These are phyloP conservation scores for Choiromyces venosus DNA, from an alignment of 495 filamentous ascomycete species.

Conservation along the genomic window DNA sequence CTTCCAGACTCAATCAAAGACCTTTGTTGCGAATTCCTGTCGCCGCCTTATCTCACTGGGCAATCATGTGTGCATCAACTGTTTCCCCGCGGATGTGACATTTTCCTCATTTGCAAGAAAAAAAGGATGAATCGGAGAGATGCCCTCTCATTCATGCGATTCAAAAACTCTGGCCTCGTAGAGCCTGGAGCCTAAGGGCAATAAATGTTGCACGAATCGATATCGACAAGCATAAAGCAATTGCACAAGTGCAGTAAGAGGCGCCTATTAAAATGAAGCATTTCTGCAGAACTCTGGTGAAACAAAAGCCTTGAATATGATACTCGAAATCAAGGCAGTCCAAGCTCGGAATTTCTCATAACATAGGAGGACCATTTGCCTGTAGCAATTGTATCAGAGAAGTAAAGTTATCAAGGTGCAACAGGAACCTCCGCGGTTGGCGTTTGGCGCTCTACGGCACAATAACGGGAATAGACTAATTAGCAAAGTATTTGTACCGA, in stretches of 20 bases:
- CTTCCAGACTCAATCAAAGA: neutral
- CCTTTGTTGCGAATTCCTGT: slow-evolving; percentile 9
- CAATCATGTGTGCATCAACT: neutral
- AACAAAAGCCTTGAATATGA: neutral
- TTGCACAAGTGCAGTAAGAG: neutral
- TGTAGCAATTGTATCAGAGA: neutral
- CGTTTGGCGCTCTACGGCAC: neutral
- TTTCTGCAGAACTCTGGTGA: neutral
- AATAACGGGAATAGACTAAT: neutral
- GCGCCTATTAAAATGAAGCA: neutral
- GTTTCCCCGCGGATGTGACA: neutral
- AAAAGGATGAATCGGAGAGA: neutral
- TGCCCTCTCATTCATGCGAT: neutral
- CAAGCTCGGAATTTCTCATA: neutral
- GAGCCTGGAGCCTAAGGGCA: neutral
- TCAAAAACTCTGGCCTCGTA: neutral
- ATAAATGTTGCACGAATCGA: neutral
- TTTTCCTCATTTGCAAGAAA: neutral
- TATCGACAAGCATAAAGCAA: neutral
- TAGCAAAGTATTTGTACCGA: neutral
- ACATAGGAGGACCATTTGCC: neutral
- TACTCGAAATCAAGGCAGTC: neutral
- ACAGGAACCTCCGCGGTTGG: neutral
- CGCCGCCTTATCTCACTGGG: slow-evolving; percentile 2
- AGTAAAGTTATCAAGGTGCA: neutral